These are phyloP conservation scores for Periconia digitata DNA, from an alignment of 2,329 filamentous ascomycete species.

Conservation along the genomic window DNA sequence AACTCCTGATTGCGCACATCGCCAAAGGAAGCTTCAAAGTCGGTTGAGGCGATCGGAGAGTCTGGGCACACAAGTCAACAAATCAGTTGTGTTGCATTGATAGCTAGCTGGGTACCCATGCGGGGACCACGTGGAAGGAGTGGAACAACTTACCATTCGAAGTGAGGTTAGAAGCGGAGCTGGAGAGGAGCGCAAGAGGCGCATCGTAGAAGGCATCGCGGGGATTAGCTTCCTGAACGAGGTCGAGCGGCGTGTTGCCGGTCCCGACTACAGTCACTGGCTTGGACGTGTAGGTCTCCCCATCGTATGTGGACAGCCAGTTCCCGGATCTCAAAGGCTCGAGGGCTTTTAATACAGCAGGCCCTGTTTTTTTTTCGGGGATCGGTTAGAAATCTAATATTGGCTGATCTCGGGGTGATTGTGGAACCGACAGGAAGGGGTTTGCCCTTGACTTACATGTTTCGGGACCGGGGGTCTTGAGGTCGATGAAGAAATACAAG, in stretches of 20 bases:
- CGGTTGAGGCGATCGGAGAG: conserved; percentile 57
- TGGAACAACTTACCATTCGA: conserved; percentile 14
- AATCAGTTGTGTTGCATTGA: neutral
- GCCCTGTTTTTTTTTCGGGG: conserved; percentile 6
- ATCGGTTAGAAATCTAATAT: neutral
- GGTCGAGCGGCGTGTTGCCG: conserved; percentile 49
- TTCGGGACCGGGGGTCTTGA: conserved; percentile 60
- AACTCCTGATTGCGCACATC: conserved; percentile 41
- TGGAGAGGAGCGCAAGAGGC: conserved; percentile 50
- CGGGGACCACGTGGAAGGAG: neutral
- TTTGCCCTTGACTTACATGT: conserved; percentile 49
- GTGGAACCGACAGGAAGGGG: neutral
- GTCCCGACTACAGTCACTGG: conserved; percentile 66
- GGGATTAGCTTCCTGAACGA: conserved; percentile 44
- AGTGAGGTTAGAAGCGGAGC: conserved; percentile 50
- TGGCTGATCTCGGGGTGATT: too few relatives aligned
- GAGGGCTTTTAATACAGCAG: conserved; percentile 58
- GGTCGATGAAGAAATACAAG: conserved; percentile 65
- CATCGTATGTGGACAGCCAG: conserved; percentile 57
- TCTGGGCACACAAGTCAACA: conserved; percentile 29
- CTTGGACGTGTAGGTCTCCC: conserved; percentile 47
- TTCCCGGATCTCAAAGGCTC: conserved; percentile 57
- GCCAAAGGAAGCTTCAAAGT: conserved; percentile 49
- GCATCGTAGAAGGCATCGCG: conserved; percentile 63
- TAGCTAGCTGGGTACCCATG: neutral